Conservation (phyloP, 2,329 filamentous ascomycete genomes). For the Fusarium begoniae region DNA sequence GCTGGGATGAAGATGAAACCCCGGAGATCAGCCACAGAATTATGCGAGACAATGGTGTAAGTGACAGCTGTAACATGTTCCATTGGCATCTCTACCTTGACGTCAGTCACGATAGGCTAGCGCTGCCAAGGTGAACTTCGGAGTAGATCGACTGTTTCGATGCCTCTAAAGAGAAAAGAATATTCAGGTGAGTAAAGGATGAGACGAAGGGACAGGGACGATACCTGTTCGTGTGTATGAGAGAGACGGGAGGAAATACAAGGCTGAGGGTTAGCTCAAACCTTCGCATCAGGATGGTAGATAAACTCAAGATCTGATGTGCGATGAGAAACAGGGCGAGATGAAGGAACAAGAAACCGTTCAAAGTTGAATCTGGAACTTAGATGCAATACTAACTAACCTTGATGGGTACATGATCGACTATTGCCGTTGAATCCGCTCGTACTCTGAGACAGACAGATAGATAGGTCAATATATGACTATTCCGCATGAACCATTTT, state of each 20-base stretch:
- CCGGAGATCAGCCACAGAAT: conserved; percentile 22
- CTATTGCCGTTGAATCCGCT: background rate
- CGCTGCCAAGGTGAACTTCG: background rate
- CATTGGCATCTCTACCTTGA: background rate
- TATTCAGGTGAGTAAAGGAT: conserved; percentile 4
- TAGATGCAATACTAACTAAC: background rate
- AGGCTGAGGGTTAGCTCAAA: conserved; percentile 1
- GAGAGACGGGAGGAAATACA: conserved; percentile 19
- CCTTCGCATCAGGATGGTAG: background rate
- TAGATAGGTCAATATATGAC: background rate
- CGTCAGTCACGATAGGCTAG: conserved; percentile 2
- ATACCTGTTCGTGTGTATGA: conserved; percentile 21
- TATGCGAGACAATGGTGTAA: conserved; percentile 29
- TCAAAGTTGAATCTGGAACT: background rate
- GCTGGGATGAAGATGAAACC: conserved; percentile 38
- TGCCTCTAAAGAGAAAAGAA: conserved; percentile 20
- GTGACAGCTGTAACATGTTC: conserved; percentile 15
- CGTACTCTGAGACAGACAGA: background rate
- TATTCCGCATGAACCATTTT: background rate
- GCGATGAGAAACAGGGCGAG: conserved; percentile 2
- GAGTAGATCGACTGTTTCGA: conserved; percentile 14
- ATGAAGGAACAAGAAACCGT: background rate
- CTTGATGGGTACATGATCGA: background rate
- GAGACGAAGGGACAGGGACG: conserved; percentile 35
- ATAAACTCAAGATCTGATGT: conserved; percentile 15